These are phyloP conservation scores for Spizellomyces sp. DNA, from an alignment of 192 early-diverging fungal species.

Conservation along the genomic window DNA sequence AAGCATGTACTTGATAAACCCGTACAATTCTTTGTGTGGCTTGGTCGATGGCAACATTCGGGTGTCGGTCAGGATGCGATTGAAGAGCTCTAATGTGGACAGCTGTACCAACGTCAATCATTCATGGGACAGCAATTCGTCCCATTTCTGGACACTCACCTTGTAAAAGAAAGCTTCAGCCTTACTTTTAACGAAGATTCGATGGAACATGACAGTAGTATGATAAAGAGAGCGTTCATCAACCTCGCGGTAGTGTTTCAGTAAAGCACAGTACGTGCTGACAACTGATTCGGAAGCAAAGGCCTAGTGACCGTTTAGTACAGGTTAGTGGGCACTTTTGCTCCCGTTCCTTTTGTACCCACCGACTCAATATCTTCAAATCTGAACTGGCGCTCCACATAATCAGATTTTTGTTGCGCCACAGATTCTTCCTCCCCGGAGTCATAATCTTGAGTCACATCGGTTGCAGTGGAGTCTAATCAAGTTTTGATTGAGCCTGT, in stretches of 20 bases:
- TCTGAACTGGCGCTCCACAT: conserved; percentile 49
- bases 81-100: conserved; percentile 65
- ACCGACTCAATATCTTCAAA: conserved; percentile 55
- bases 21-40: conserved; percentile 48
- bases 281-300: conserved; percentile 59
- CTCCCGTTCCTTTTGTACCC: conserved; percentile 12
- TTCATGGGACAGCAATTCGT: neutral
- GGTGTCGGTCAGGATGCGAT: conserved; percentile 52
- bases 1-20: conserved; percentile 56
- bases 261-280: conserved; percentile 53
- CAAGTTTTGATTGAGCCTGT: neutral
- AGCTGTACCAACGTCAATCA: conserved; percentile 35
- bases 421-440: conserved; percentile 22
- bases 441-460: neutral
- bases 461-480: neutral
- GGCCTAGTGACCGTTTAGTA: conserved; percentile 35
- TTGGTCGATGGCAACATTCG: conserved; percentile 24
- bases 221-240: conserved; percentile 52
- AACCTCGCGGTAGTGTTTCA: conserved; percentile 58
- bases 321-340: neutral
- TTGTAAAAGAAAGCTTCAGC: conserved; percentile 61
- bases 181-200: conserved; percentile 63
- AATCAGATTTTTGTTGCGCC: conserved; percentile 31
- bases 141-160: conserved; percentile 22
- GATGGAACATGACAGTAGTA: conserved; percentile 65